These are phyloP conservation scores for Cladosporium sp. DNA, from an alignment of 2,329 filamentous ascomycete genomes.

Conservation along the genomic window DNA sequence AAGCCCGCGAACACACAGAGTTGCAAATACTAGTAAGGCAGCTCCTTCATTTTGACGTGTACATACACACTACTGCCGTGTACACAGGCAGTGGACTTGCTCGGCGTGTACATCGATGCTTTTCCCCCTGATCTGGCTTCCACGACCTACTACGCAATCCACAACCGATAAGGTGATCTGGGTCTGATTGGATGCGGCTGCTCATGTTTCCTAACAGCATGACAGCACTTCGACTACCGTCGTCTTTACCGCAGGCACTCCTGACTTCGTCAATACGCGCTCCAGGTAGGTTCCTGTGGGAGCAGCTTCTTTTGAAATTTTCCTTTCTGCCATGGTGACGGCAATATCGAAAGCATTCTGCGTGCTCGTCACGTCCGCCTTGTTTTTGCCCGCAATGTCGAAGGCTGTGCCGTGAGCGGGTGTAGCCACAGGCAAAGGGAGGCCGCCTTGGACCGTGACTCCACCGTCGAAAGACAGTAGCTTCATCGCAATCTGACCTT, in stretches of 20 bases:
- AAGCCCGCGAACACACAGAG: too few relatives aligned
- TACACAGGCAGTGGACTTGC: too few relatives aligned
- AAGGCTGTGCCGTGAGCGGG: slow-evolving; percentile 24
- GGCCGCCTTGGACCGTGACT: slow-evolving; percentile 23
- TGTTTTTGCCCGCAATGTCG: slow-evolving; percentile 22
- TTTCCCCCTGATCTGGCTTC: too few relatives aligned
- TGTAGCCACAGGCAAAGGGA: slow-evolving; percentile 22
- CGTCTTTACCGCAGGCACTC: background rate
- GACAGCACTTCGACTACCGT: slow-evolving; percentile 1
- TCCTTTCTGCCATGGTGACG: slow-evolving; percentile 21
- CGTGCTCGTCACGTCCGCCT: slow-evolving; percentile 20
- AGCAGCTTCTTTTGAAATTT: background rate
- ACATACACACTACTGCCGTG: too few relatives aligned
- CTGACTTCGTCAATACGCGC: background rate
- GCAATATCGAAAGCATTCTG: slow-evolving; percentile 24
- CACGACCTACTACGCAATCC: too few relatives aligned
- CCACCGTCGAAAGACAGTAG: slow-evolving; percentile 22
- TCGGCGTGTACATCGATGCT: too few relatives aligned
- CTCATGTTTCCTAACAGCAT: background rate
- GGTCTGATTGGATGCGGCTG: background rate
- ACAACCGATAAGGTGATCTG: too few relatives aligned
- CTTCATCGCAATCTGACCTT: slow-evolving; percentile 24
- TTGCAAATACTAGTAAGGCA: too few relatives aligned
- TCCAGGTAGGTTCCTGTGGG: background rate
- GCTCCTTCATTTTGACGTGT: too few relatives aligned